Evolutionary conservation across 169 alveolate species (phyloP), one percentile per base, ranked within the genome.

Genomic region (Cryptosporidium canis): DNA sequence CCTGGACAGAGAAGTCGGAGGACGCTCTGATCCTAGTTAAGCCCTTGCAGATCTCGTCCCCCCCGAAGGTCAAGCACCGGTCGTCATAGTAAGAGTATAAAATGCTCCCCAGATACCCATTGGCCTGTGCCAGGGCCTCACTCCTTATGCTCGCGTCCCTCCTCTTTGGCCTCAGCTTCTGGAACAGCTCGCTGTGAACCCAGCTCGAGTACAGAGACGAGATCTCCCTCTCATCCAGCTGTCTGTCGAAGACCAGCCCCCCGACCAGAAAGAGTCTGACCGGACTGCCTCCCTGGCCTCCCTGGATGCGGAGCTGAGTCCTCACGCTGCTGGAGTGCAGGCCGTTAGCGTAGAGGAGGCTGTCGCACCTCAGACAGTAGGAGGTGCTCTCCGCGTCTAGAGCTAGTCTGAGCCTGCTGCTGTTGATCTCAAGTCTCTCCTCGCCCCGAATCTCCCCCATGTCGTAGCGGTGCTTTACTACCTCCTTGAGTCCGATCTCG

Each of bases 81-180:
- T 77, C 87, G 29, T 77, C 87, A 56, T 77, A 77, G n/a, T 41
- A 77, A 11, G 87, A 77, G 37, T 77, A 77, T 33, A 77, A 56
- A 16, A 77, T 47, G 3, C 66, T 77, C n/a, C 87, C 87, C 3
- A 77, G 31, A 61, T 77, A 77, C 8, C 77, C 43, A 33, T 21
- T 35, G 12, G 5, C 3, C 16, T 47, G 31, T 9, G 18, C 27
- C 18, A 55, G 33, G 29, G 1, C 16, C 18, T 27, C 47, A 12
- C 31, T 77, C 18, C 44, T 53, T 0, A 24, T 44, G 21, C 27
- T 77, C 47, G 83, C 31, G 18, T 45, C 53, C 47, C 43, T 48
- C 5, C 24, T 61, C 44, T 44, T 55, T 21, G 44, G 21, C 44
- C 43, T 77, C 7, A 77, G 21, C 37, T 55, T 61, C 18, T 41